phyloP scores from a whole-genome alignment of 805 yeast species.

The Nakazawaea holstii region DNA sequence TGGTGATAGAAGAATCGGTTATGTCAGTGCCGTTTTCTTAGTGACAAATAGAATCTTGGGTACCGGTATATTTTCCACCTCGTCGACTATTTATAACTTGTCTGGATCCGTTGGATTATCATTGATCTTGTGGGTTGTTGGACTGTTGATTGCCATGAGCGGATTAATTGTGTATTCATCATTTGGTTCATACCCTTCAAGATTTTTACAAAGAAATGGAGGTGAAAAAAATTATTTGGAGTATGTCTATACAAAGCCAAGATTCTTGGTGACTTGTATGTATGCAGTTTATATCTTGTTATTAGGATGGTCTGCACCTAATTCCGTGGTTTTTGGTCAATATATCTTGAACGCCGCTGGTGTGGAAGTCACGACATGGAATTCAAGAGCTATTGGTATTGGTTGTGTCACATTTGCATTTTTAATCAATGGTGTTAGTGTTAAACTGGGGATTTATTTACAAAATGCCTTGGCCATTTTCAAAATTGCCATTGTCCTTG shows the following conservation, averaged over 20 bases:
- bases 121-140: conserved; percentile 69
- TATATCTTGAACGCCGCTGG: conserved; percentile 73
- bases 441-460: conserved; percentile 60
- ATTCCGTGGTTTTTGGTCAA: conserved; percentile 75
- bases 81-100: conserved; percentile 52
- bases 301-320: conserved; percentile 84
- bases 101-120: conserved; percentile 72
- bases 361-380: conserved; percentile 64
- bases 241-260: conserved; percentile 62
- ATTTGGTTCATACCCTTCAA: conserved; percentile 46
- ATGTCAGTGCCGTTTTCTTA: conserved; percentile 39
- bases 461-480: conserved; percentile 65
- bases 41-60: conserved; percentile 69
- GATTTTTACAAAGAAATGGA: conserved; percentile 71
- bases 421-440: conserved; percentile 52
- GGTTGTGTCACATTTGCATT: conserved; percentile 71
- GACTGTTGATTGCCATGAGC: conserved; percentile 59
- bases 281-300: conserved; percentile 69
- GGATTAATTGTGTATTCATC: conserved; percentile 73
- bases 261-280: conserved; percentile 58
- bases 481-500: conserved; percentile 64
- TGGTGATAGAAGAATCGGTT: conserved; percentile 39
- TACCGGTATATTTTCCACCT: conserved; percentile 67
- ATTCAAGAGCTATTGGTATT: conserved; percentile 70
- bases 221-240: conserved; percentile 84